Evolutionary conservation across 1,284 basidiomycete genomes (phyloP), one percentile per base, ranked within the genome.

Genomic region (Vanrija humicola): DNA sequence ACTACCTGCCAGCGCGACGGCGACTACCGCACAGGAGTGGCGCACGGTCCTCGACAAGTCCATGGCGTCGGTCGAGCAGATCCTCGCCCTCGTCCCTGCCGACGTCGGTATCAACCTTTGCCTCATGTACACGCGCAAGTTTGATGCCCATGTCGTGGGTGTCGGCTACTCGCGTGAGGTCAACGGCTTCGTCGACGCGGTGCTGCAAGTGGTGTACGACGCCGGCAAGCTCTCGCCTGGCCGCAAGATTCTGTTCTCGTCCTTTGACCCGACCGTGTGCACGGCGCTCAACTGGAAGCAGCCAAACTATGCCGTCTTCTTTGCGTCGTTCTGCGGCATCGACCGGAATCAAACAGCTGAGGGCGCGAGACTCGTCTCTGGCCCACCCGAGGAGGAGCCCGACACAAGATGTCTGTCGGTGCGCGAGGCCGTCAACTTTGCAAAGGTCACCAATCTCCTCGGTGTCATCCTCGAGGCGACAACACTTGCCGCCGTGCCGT

Each of bases 261-360:
- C 90, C 14, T 96, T 89, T 74, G 87, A 86, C 57, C 89, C 93
- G 12, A 87, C 89, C 65, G 83, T 91, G 3, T 94, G 91, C 52
- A 69, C 69, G 28, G 76, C 74, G 48, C 54, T 98, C 54, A 98
- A 98, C 74, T 98, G 96, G 94, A 99, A 99, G 78, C 96, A 99
- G 77, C 96, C 96, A 16, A 98, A 98, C 75, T 91, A 97, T 80
- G 92, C 96, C 50, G 95, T 98, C 28, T 96, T 98, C 78, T 90
- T 98, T 73, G 86, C 87, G 8, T 88, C 89, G 12, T 85, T 86
- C 68, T 96, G 93, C 73, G 91, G 92, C 43, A 83, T 87, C 56
- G 79, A 81, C 38, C 70, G 76, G 7, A 25, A 50, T 34, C 56
- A 61, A 56, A 51, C 61, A 6, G 58, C 56, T 19, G 50, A 56